Evolutionary conservation across 306 rosid species (phyloP).

Genomic region (Vigna radiata): DNA sequence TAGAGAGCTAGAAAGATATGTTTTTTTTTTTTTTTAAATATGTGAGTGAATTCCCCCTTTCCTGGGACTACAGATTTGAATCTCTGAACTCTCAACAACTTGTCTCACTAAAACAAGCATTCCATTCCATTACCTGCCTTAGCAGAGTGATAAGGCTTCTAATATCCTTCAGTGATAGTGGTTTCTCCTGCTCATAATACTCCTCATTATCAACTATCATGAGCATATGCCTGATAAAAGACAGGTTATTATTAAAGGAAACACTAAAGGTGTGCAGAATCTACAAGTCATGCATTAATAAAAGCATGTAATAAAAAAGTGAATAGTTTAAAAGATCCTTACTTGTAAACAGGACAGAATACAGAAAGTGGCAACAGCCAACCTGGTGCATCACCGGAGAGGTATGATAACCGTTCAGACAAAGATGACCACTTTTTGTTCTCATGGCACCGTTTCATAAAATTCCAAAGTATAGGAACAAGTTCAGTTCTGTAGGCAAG

Average conservation of each 20-base stretch:
- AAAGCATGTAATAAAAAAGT: slow-evolving; percentile 30
- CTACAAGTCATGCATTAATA: slow-evolving; percentile 23
- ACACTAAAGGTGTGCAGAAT: slow-evolving; percentile 8
- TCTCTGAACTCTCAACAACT: slow-evolving; percentile 38
- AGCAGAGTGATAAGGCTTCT: slow-evolving; percentile 78
- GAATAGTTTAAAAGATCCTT: slow-evolving; percentile 42
- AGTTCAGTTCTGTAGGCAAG: slow-evolving; percentile 95
- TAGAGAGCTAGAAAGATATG: slow-evolving; percentile 2
- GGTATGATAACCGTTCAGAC: slow-evolving; percentile 73
- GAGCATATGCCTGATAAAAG: slow-evolving; percentile 87
- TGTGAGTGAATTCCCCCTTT: slow-evolving; percentile 17
- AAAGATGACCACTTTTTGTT: slow-evolving; percentile 82
- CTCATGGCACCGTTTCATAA: slow-evolving; percentile 91
- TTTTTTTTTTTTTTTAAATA: background rate
- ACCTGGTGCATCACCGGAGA: slow-evolving; percentile 93
- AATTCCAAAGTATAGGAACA: slow-evolving; percentile 92
- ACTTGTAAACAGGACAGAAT: slow-evolving; percentile 98
- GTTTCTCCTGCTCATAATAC: slow-evolving; percentile 97
- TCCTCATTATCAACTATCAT: slow-evolving; percentile 94
- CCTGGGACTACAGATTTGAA: slow-evolving; percentile 24
- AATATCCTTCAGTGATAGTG: slow-evolving; percentile 84
- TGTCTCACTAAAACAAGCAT: slow-evolving; percentile 28
- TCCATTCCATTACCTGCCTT: slow-evolving; percentile 75
- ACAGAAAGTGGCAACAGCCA: slow-evolving; percentile 96
- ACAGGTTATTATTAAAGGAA: background rate